Conservation (phyloP, 2,329 filamentous ascomycete genomes). For the Stenocarpella maydis region DNA sequence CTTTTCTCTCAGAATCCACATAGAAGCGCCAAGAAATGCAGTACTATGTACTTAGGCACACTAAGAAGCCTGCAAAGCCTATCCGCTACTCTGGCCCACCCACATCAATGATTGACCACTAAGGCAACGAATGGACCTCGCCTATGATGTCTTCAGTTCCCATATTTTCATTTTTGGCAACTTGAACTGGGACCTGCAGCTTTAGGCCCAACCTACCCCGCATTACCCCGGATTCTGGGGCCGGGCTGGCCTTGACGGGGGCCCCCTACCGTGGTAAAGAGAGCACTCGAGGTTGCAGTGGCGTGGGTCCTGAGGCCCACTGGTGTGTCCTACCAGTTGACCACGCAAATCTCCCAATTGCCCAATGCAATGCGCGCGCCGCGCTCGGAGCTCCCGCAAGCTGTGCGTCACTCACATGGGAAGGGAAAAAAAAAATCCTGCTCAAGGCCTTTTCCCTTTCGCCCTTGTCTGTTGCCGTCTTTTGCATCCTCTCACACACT, state of each 20-base stretch:
- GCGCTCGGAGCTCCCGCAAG: constrained; percentile 13
- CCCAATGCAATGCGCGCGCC: neutral
- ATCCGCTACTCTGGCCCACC: neutral
- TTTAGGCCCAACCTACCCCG: constrained; percentile 6
- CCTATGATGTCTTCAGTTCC: neutral
- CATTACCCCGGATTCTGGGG: constrained; percentile 27
- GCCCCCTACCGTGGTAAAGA: no score
- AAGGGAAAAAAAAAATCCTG: no score
- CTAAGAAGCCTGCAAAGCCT: neutral
- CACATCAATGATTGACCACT: neutral
- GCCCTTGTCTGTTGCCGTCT: neutral
- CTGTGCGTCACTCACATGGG: constrained; percentile 29
- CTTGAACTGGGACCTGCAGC: constrained; percentile 16
- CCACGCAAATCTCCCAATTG: neutral
- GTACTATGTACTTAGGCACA: no score
- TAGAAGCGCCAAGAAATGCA: no score
- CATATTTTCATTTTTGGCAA: neutral
- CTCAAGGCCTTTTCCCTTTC: constrained; percentile 17
- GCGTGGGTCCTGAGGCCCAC: constrained; percentile 14
- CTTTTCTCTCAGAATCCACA: no score
- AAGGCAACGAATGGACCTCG: neutral
- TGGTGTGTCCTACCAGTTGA: no score
- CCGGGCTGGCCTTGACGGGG: neutral
- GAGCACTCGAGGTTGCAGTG: neutral
- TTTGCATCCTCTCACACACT: neutral